A percentile compares a stretch with the other conserved stretches of the same genome.
Evolutionary conservation across 306 rosid genomes (phyloP).

Genomic region (Cucurbita moschata): DNA sequence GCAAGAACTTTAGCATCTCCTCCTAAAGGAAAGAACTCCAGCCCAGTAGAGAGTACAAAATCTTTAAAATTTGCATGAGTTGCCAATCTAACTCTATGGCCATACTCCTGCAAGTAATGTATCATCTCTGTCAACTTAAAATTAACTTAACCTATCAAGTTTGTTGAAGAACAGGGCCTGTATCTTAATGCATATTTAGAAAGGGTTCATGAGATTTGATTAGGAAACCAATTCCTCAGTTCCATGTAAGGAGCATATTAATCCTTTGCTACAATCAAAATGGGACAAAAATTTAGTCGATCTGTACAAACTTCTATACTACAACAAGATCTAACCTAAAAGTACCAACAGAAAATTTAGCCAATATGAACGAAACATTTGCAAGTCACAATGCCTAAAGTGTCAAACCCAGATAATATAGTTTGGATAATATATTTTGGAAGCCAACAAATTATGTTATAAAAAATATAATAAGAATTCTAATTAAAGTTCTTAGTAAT

Average conservation of each 20-base stretch:
- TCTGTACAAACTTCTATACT: neutral
- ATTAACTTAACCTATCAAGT: constrained; percentile 1
- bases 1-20: constrained; percentile 99
- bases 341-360: neutral
- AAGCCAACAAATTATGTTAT: neutral
- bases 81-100: constrained; percentile 90
- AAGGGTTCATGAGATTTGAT: neutral
- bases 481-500: neutral
- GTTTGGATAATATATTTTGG: neutral
- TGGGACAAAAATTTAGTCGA: neutral
- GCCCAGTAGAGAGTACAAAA: constrained; percentile 63
- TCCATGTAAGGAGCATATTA: neutral
- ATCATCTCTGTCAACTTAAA: neutral
- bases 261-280: neutral
- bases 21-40: constrained; percentile 89
- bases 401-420: neutral
- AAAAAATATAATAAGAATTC: too few species aligned
- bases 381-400: neutral
- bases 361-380: neutral
- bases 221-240: neutral
- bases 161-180: neutral
- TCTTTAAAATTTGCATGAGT: constrained; percentile 89
- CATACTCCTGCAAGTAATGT: constrained; percentile 50
- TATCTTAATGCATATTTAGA: neutral
- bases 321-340: neutral